These are phyloP conservation scores for Irpex rosettiformis DNA, from an alignment of 1,284 basidiomycete genomes.

Conservation along the genomic window DNA sequence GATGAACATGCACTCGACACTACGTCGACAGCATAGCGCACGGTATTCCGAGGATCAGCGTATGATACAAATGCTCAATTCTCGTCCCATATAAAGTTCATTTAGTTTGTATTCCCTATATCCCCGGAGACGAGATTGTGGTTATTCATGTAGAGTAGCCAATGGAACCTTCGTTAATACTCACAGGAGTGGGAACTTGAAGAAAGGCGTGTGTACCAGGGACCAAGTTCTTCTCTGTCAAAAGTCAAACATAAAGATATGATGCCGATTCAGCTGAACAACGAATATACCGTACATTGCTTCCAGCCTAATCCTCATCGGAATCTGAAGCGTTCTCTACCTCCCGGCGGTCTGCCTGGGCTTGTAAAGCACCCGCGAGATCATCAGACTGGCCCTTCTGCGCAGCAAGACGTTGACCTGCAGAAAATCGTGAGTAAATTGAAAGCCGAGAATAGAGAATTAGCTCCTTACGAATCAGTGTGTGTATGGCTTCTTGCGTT, in stretches of 20 bases:
- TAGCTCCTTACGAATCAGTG: slow-evolving; percentile 74
- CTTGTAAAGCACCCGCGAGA: slow-evolving; percentile 74
- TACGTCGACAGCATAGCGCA: slow-evolving; percentile 32
- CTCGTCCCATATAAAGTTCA: slow-evolving; percentile 30
- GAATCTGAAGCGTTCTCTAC: slow-evolving; percentile 25
- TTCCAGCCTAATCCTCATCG: slow-evolving; percentile 34
- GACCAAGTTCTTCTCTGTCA: neutral
- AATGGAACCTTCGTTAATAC: slow-evolving; percentile 1
- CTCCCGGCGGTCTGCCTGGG: slow-evolving; percentile 45
- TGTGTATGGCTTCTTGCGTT: slow-evolving; percentile 90
- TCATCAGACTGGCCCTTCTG: slow-evolving; percentile 78
- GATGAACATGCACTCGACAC: slow-evolving; percentile 20
- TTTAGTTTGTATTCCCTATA: slow-evolving; percentile 16
- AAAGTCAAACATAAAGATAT: neutral
- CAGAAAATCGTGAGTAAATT: neutral
- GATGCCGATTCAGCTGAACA: neutral
- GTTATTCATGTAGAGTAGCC: slow-evolving; percentile 6
- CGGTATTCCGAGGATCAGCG: slow-evolving; percentile 58
- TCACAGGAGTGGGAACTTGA: slow-evolving; percentile 5
- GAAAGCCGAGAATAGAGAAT: slow-evolving; percentile 14
- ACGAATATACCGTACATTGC: slow-evolving; percentile 9
- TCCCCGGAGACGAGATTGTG: slow-evolving; percentile 1
- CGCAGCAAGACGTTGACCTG: slow-evolving; percentile 73
- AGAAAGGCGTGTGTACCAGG: neutral
- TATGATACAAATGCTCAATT: slow-evolving; percentile 59